Conservation (phyloP, 345 rosid genomes). For the Hypericum androsaemum region DNA sequence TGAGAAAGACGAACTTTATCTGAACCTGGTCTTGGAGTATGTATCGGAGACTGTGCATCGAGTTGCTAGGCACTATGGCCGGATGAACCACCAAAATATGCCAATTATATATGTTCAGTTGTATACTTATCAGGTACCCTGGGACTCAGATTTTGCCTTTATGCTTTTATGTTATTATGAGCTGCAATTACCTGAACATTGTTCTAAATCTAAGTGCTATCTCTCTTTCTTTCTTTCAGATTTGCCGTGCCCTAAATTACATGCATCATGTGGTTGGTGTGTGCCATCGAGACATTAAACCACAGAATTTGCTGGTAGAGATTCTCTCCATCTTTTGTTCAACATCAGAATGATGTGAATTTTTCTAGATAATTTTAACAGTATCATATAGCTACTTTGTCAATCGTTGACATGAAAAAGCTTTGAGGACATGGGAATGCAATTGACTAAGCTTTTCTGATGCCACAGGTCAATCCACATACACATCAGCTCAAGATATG, state of each 20-base stretch:
- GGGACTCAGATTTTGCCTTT: not conserved
- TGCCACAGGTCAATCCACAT: slow-evolving; percentile 73
- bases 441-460: not conserved
- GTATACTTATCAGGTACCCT: slow-evolving; percentile 56
- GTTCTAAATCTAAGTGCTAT: not conserved
- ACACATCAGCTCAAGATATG: slow-evolving; percentile 86
- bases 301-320: slow-evolving; percentile 88
- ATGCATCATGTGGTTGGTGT: slow-evolving; percentile 82
- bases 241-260: slow-evolving; percentile 89
- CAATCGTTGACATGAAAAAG: not conserved
- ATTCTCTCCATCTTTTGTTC: not conserved
- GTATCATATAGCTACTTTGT: not conserved
- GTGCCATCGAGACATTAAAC: slow-evolving; percentile 97
- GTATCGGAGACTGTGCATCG: slow-evolving; percentile 83
- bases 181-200: not conserved
- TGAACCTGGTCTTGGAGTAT: slow-evolving; percentile 90
- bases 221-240: slow-evolving; percentile 33
- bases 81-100: slow-evolving; percentile 39
- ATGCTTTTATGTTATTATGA: not conserved
- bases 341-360: not conserved
- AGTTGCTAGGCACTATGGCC: slow-evolving; percentile 67
- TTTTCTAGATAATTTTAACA: slow-evolving; percentile 2
- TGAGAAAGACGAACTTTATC: slow-evolving; percentile 82
- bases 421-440: too few relatives aligned
- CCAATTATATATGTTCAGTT: slow-evolving; percentile 76